Base-by-base conservation (phyloP, 1,284 basidiomycete species). In the Xerocomus amazonicus region DNA sequence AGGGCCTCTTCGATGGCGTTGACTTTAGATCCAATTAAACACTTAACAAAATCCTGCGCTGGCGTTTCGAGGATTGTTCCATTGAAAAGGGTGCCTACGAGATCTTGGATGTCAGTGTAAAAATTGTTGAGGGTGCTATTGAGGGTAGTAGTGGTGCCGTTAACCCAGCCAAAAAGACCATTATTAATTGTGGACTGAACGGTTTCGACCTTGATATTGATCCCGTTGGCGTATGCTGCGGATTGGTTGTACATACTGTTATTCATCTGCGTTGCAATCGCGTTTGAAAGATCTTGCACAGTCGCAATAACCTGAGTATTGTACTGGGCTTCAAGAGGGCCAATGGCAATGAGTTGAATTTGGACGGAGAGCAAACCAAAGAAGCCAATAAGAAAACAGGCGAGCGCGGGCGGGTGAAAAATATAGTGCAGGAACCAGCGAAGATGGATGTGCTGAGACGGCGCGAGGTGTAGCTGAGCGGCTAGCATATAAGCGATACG, bases 161-260 rank as follows among this genome's bases (percentile, higher is more conserved):
- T 92, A 45, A 98, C 84, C 95, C 94, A 98, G 14, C 90, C 88
- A 55, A 98, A 96, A 39, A 97, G 69, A 14, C 90, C 87, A 33
- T 89, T 70, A 67, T 98, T 92, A 67, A 98, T 82, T 10, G 81
- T 78, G 33, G 73, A 73, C 68, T 97, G 87, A 45, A 91, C 77
- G 26, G 60, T 59, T 37, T 79, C 74, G 28, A 97, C 82, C 26
- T 83, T 84, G 6, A 59, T 58, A 62, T 98, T 99, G 61, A 93
- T 78, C 29, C 76, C 75, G 17, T 71, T 74, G 2, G 94, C 92
- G 59, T 94, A 99, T 2, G 77, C 66, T 6, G 79, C 62, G 9
- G 89, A 92, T 58, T 92, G 85, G 60, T 87, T 83, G 59, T 79
- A 82, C 78, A 93, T 92, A 69, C 80, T 84, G 14, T 72, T 71